Evolutionary conservation across 148 eudicot species (phyloP), one percentile per base, ranked within the genome.

Genomic region (Suaeda aralocaspica): DNA sequence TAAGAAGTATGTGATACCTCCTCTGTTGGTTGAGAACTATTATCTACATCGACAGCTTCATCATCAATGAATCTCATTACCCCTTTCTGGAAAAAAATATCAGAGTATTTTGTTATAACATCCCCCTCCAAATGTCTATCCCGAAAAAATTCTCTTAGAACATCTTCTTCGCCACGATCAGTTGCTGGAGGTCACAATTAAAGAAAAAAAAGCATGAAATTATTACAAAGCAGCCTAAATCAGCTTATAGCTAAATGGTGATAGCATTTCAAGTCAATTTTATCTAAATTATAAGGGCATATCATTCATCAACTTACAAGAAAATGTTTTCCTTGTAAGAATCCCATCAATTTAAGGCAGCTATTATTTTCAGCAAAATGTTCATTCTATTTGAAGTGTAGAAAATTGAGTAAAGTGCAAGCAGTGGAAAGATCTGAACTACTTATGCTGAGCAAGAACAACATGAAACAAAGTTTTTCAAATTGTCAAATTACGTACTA

Each of bases 71-170:
- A 33, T 18, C 48, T 52, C 64, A 31, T 46, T 11, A 41, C 77
- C 36, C 66, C 68, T 68, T 59, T 76, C 70, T 66, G 69, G 71
- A 82, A 76, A 46, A 82, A 25, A 59, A 72, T 71, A 67, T 83
- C 82, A 42, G 81, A 71, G 58, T 8, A 59, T 72, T 66, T 79
- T 62, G 86, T 67, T 46, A 83, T 53, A 53, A 83, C 57, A 77
- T 83, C 86, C 24, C 83, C 83, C 69, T 83, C 74, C 64, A 80
- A 39, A 57, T 71, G 81, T 64, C 86, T 83, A 74, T 83, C 83
- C 59, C 74, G 75, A 55, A 73, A 71, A 69, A 83, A 83, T 53
- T 71, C 86, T 72, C 57, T 71, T 33, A 80, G 61, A 71, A 80
- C 71, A 24, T 77, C 86, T 41, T 83, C 86, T 62, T 83, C 79